Evolutionary conservation across 352 stramenopile genomes (phyloP).

Genomic region (Phytophthora palmivora): DNA sequence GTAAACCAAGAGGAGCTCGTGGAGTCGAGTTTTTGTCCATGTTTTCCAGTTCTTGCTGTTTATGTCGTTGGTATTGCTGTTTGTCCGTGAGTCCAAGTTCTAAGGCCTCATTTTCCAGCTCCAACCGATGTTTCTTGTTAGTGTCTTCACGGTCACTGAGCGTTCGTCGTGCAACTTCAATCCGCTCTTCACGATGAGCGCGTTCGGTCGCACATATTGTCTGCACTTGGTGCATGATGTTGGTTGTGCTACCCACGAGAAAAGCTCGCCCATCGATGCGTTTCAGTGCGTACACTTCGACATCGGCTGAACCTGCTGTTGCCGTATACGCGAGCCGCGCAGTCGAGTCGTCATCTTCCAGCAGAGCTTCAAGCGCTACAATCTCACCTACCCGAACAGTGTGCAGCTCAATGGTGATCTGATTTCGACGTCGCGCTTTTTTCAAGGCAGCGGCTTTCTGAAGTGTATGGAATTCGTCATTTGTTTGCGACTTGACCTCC

Average conservation of each 20-base stretch:
- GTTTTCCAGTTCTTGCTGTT: conserved; percentile 28
- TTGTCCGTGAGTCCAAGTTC: conserved; percentile 27
- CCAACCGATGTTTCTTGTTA: conserved; percentile 19
- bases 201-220: conserved; percentile 19
- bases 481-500: conserved; percentile 5
- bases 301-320: conserved; percentile 40
- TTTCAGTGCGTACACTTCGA: conserved; percentile 53
- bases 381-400: conserved; percentile 42
- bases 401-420: conserved; percentile 44
- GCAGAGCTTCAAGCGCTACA: conserved; percentile 44
- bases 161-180: conserved; percentile 15
- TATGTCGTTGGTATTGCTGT: conserved; percentile 27
- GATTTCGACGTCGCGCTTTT: conserved; percentile 27
- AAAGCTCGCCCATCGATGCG: conserved; percentile 31
- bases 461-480: neutral
- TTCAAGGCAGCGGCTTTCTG: conserved; percentile 25
- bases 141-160: conserved; percentile 16
- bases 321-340: conserved; percentile 30
- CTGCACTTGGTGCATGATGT: conserved; percentile 16
- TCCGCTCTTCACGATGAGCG: conserved; percentile 24
- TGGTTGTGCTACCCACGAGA: conserved; percentile 10
- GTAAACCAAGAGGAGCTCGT: conserved; percentile 7
- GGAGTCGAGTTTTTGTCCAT: conserved; percentile 12
- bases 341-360: conserved; percentile 28
- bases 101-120: conserved; percentile 29